A percentile compares a stretch with the other conserved stretches of the same genome.
Evolutionary conservation across 345 rosid genomes (phyloP).

Genomic region (rapeseed (Brassica napus)): Da-Ae NC_063450.1:45193501-45194000

Average conservation of each 20-base stretch:
- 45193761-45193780: too few relatives aligned
- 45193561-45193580: slow-evolving; percentile 32
- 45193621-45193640: not conserved
- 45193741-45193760: not conserved
- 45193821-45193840: not conserved
- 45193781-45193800: not conserved
- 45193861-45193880: slow-evolving; percentile 3
- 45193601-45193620: slow-evolving; percentile 14
- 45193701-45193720: not conserved
- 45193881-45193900: not conserved
- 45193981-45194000: not conserved
- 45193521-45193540: not conserved
- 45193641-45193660: not conserved
- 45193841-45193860: not conserved
- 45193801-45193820: not conserved
- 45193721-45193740: not conserved
- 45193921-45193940: not conserved
- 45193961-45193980: not conserved
- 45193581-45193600: not conserved
- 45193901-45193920: slow-evolving; percentile 9
- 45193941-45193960: not conserved
- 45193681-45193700: not conserved
- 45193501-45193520: slow-evolving; percentile 16
- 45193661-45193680: not conserved
- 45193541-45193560: not conserved